Base-by-base conservation (phyloP, 2,329 filamentous ascomycete genomes). In the Ophiostoma sp. region DNA sequence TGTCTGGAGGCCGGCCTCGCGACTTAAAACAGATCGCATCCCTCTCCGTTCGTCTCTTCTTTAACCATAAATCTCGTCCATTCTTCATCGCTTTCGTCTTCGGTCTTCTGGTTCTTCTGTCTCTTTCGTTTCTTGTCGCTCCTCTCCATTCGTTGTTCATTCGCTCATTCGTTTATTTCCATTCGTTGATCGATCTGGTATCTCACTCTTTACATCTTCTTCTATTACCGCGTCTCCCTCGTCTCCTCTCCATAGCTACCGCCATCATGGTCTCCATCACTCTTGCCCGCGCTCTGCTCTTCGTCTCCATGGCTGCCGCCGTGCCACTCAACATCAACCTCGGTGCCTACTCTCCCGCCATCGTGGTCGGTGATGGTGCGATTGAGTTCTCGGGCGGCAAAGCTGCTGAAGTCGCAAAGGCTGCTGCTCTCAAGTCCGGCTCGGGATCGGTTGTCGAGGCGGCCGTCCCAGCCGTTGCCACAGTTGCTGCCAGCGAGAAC, bases 341-440 rank as follows among this genome's bases (percentile, higher is more conserved):
- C 64, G 78, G 79, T 60, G 79, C 78, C 40, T 80, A 80, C 72
- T 80, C 79, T 5, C 78, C 79, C 16, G 78, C 79, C 72, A 74
- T 80, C 75, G 79, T 79, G 67, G 73, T 76, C 45, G 76, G 76
- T 75, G 68, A 69, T 65, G 68, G 68, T 40, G 69, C 55, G 12
- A 67, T 70, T 27, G 44, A 38, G 4, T 68, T 68, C 58, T 41
- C 41, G 18, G 40, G 58, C 27, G 40, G 38, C 16, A 45, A 66
- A 18, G 66, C 14, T 4, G 27, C 38, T 5, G 40, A 36, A 4
- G 60, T 9, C 9, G 18, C 27, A 8, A 52, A 55, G 2, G 18
- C 60, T 44, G 44, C 49, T 47, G 63, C 66, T 36, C 27, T 67
- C 41, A 64, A 62, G 45, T n/a, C 55, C 12, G 42, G 38, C 45